Evolutionary conservation across 139 green algal genomes (phyloP).

Genomic region (Zygnema circumcarinatum): DNA sequence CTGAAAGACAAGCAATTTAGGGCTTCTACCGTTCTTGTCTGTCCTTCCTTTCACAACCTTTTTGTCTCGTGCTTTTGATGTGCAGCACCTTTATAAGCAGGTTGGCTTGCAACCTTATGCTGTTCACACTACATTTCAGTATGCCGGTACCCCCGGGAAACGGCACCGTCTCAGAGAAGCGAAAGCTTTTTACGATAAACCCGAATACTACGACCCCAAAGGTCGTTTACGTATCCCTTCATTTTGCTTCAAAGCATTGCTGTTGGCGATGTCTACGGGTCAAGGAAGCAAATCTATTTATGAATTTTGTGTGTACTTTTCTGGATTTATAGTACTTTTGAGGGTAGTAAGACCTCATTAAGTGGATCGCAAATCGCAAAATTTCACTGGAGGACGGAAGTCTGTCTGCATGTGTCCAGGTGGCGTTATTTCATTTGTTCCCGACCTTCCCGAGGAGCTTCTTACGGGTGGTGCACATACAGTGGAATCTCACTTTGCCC

Average conservation of each 20-base stretch:
- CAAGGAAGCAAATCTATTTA: too few species aligned
- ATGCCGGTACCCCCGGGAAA: slow-evolving; percentile 90
- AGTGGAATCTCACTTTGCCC: slow-evolving; percentile 73
- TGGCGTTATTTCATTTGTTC: slow-evolving; percentile 24
- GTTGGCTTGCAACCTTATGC: slow-evolving; percentile 83
- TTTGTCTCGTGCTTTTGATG: too few species aligned
- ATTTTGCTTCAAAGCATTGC: not conserved
- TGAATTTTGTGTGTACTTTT: too few species aligned
- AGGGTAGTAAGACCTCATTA: too few species aligned
- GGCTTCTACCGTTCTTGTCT: too few species aligned
- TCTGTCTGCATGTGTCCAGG: too few species aligned
- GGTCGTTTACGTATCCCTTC: not conserved
- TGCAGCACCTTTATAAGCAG: slow-evolving; percentile 72
- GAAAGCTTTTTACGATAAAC: slow-evolving; percentile 78
- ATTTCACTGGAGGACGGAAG: too few species aligned
- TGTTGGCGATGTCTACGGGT: not conserved
- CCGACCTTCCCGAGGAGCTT: slow-evolving; percentile 58
- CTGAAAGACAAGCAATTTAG: too few species aligned
- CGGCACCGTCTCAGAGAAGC: slow-evolving; percentile 88
- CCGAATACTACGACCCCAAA: slow-evolving; percentile 76
- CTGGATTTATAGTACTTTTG: too few species aligned
- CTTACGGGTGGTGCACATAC: slow-evolving; percentile 30
- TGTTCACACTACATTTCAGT: slow-evolving; percentile 96
- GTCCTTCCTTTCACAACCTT: too few species aligned
- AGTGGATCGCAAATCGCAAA: too few species aligned